These are phyloP conservation scores for Luffa acutangula DNA, from an alignment of 306 rosid genomes.

Conservation along the genomic window DNA sequence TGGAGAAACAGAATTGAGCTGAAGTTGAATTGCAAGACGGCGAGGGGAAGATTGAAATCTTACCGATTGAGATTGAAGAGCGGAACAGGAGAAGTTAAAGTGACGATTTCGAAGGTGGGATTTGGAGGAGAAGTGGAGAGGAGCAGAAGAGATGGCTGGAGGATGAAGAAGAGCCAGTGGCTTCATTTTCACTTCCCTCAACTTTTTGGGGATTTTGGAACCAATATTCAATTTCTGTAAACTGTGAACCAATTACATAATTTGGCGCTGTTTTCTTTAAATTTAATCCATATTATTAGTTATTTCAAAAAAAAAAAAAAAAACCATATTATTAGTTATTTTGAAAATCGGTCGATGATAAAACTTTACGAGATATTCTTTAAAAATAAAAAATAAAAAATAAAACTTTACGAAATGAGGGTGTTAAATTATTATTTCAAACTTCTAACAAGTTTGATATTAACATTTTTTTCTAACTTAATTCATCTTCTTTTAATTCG, in stretches of 20 bases:
- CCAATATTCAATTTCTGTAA: background rate
- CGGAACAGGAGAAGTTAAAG: conserved; percentile 24
- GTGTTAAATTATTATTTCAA: no score
- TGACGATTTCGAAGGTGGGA: conserved; percentile 15
- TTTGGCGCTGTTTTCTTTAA: no score
- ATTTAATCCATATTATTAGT: no score
- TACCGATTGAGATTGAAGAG: conserved; percentile 39
- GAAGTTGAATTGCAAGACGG: background rate
- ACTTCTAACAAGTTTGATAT: no score
- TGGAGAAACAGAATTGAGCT: background rate
- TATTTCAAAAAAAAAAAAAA: no score
- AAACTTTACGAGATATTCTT: no score
- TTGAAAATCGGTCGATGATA: no score
- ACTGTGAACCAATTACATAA: background rate
- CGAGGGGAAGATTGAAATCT: background rate
- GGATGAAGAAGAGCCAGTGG: conserved; percentile 30
- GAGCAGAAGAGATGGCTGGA: conserved; percentile 7
- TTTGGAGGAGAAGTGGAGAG: conserved; percentile 6
- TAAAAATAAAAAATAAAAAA: no score
- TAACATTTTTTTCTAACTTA: no score
- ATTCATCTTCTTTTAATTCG: no score
- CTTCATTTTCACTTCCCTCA: conserved; percentile 31
- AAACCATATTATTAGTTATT: no score
- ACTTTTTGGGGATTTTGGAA: background rate
- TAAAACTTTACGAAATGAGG: no score